Conservation (phyloP, 441 rosid genomes). For the Erodium chrysanthum region DNA sequence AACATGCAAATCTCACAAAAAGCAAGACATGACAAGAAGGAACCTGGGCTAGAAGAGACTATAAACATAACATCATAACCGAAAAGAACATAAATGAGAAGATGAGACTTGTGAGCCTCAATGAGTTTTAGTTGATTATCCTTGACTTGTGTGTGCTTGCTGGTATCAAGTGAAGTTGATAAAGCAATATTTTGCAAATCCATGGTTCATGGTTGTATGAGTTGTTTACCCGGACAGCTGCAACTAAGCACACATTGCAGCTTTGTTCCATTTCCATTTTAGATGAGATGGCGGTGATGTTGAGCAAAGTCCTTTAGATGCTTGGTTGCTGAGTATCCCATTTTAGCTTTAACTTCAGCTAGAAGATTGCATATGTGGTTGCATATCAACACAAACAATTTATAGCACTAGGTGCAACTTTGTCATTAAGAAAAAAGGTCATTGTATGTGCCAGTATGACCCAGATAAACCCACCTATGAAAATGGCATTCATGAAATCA, state of each 20-base stretch:
- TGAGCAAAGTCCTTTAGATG: neutral
- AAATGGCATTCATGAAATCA: neutral
- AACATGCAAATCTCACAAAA: no score
- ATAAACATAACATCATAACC: no score
- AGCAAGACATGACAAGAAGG: no score
- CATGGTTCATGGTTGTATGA: neutral
- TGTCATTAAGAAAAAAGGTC: neutral
- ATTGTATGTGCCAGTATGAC: neutral
- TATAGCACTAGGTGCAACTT: neutral
- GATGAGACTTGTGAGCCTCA: no score
- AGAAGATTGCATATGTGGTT: constrained; percentile 1
- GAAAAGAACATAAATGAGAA: no score
- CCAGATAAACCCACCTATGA: neutral
- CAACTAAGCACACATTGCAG: neutral
- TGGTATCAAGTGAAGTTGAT: neutral
- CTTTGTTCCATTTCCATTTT: neutral
- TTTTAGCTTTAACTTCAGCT: neutral
- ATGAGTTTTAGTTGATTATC: neutral
- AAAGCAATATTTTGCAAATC: neutral
- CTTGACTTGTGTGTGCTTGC: neutral
- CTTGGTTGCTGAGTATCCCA: neutral
- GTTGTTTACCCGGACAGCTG: neutral
- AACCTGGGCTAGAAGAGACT: no score
- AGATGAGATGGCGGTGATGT: neutral
- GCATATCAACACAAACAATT: neutral